A percentile compares a stretch with the other conserved stretches of the same genome.
Conservation (phyloP, 2,329 filamentous ascomycete genomes). For the Aspergillus aculeatus region DNA sequence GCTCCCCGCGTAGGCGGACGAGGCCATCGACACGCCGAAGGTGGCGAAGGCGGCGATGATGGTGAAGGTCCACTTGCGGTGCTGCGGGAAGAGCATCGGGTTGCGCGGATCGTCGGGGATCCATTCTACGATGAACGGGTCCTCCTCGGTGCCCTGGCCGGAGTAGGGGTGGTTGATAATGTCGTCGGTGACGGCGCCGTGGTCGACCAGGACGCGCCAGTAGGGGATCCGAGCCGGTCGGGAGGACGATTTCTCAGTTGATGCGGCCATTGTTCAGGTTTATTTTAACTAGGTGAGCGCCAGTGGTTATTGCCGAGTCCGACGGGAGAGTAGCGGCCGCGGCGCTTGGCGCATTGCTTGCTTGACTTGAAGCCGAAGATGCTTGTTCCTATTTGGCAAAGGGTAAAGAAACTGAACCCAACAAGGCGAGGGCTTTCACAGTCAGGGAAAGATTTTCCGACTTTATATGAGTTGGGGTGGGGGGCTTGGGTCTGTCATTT, state of each 20-base stretch:
- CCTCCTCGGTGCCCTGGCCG: slow-evolving; percentile 43
- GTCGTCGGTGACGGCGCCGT: slow-evolving; percentile 36
- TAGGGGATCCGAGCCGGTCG: slow-evolving; percentile 26
- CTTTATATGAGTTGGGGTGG: neutral
- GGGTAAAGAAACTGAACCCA: too few relatives aligned
- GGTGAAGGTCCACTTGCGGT: slow-evolving; percentile 44
- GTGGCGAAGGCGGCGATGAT: slow-evolving; percentile 40
- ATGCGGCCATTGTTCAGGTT: neutral
- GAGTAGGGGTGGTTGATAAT: slow-evolving; percentile 32
- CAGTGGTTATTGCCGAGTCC: neutral
- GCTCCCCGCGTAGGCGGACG: slow-evolving; percentile 41
- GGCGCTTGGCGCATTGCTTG: neutral
- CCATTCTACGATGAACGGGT: slow-evolving; percentile 45
- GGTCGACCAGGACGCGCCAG: slow-evolving; percentile 34
- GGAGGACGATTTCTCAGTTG: neutral
- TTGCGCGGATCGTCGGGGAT: slow-evolving; percentile 45
- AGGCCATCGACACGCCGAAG: slow-evolving; percentile 44
- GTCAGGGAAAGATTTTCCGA: neutral
- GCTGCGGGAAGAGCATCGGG: slow-evolving; percentile 35
- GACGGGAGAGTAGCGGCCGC: neutral
- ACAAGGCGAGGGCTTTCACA: too few relatives aligned
- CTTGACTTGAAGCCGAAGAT: too few relatives aligned
- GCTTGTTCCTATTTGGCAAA: too few relatives aligned
- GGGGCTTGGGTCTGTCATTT: neutral
- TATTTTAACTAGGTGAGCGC: too few relatives aligned